phyloP scores from a whole-genome alignment of 2,329 filamentous ascomycete species.

The Allantophomopsis lycopodina region DNA sequence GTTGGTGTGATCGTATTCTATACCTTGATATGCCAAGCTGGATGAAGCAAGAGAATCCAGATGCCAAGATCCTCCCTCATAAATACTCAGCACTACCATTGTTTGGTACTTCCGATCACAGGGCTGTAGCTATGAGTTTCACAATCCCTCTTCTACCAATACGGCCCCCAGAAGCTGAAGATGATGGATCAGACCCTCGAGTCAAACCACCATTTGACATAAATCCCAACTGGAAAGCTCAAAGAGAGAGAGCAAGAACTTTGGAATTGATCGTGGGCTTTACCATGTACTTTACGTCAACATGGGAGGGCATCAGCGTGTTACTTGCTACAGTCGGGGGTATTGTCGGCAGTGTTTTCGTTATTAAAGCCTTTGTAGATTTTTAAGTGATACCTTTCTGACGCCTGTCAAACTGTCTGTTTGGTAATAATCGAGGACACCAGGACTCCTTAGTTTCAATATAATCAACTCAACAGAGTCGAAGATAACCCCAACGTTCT shows the following conservation, averaged over 20 bases:
- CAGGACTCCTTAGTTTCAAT: too few relatives aligned
- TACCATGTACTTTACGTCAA: conserved; percentile 26
- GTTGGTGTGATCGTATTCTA: conserved; percentile 87
- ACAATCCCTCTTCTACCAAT: conserved; percentile 43
- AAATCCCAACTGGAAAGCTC: conserved; percentile 38
- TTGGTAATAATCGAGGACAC: too few relatives aligned
- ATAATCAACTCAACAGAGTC: too few relatives aligned
- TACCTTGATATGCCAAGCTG: conserved; percentile 52
- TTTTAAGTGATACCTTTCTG: not conserved
- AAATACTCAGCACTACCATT: conserved; percentile 66
- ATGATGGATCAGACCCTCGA: conserved; percentile 18
- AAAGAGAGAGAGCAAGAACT: conserved; percentile 35
- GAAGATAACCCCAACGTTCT: too few relatives aligned
- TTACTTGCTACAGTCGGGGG: conserved; percentile 14
- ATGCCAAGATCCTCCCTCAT: conserved; percentile 37
- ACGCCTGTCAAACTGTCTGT: too few relatives aligned
- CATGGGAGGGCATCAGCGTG: conserved; percentile 16
- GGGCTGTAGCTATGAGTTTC: conserved; percentile 63
- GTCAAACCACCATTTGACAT: conserved; percentile 40
- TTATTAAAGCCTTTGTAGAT: conserved; percentile 10
- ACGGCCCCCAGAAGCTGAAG: conserved; percentile 17
- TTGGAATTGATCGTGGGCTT: conserved; percentile 47
- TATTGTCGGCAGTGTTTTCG: conserved; percentile 14
- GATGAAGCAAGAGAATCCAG: conserved; percentile 21
- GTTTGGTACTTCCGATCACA: conserved; percentile 76